Conservation (phyloP, 2,329 filamentous ascomycete species). For the Aspergillaceae sp. region DNA sequence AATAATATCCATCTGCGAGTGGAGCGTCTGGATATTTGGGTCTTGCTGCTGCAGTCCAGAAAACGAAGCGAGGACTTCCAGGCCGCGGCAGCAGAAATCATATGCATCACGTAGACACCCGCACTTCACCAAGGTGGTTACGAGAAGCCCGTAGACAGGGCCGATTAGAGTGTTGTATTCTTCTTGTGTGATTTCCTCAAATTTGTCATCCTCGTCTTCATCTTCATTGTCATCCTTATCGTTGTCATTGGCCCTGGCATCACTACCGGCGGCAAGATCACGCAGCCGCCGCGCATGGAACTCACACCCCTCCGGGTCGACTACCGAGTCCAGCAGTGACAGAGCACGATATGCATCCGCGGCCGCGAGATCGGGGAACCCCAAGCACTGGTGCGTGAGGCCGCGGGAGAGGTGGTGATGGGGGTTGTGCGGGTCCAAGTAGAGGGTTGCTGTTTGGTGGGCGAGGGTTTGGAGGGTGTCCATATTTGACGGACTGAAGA, state of each 20-base stretch:
- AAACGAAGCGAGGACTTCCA: slow-evolving; percentile 14
- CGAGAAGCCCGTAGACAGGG: slow-evolving; percentile 29
- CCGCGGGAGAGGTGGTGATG: slow-evolving; percentile 48
- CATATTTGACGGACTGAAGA: slow-evolving; percentile 5
- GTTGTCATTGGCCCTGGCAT: slow-evolving; percentile 8
- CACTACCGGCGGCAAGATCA: slow-evolving; percentile 11
- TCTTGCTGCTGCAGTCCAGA: neutral
- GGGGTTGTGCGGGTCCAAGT: slow-evolving; percentile 35
- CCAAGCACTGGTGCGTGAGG: slow-evolving; percentile 60
- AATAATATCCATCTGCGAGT: slow-evolving; percentile 21
- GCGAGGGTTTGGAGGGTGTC: slow-evolving; percentile 38
- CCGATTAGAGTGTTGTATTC: slow-evolving; percentile 30
- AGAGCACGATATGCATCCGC: slow-evolving; percentile 86
- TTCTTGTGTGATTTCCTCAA: slow-evolving; percentile 20
- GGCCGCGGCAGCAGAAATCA: slow-evolving; percentile 29
- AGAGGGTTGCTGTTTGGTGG: slow-evolving; percentile 43
- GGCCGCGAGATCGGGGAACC: slow-evolving; percentile 80
- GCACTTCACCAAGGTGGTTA: slow-evolving; percentile 27
- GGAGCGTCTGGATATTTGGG: slow-evolving; percentile 9
- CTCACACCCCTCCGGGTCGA: slow-evolving; percentile 66
- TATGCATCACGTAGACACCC: slow-evolving; percentile 35
- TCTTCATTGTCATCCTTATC: slow-evolving; percentile 19
- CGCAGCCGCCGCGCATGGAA: slow-evolving; percentile 57
- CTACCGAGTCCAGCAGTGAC: slow-evolving; percentile 72
- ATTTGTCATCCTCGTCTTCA: slow-evolving; percentile 36